Base-by-base conservation (phyloP, 495 filamentous ascomycete genomes). In the Letharia lupina region DNA sequence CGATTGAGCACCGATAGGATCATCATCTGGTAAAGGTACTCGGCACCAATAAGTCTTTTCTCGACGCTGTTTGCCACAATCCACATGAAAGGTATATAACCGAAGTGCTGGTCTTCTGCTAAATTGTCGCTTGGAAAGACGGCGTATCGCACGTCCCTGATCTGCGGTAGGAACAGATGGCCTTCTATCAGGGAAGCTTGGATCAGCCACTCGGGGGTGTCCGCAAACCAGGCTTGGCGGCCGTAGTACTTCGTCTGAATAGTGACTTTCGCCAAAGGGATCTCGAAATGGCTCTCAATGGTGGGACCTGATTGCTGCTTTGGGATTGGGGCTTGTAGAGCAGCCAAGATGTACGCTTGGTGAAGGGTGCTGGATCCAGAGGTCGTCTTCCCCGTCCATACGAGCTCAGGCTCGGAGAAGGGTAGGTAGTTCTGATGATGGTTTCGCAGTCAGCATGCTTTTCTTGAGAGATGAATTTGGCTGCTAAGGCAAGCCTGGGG, bases 21-120 rank as follows among this genome's bases (percentile, higher is more conserved):
- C 72, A 79, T 76, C 78, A 81, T 79, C 23, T 81, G 77, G 28
- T 58, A 70, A 28, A 80, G 54, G 3, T 72, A 41, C 0, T 64
- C 60, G 6, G 65, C 44, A 7, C 65, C 68, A 23, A 67, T 56
- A 18, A 39, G 58, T 37, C 65, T 52, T 4, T 63, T 47, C 12
- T 67, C 61, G 16, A 70, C 28, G 10, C 37, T 67, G 47, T 58
- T 70, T n/a, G 68, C 39, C 13, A 57, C 45, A 23, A 70, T 62
- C 68, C 68, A 70, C 4, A 42, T 64, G 9, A 67, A 70, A 31
- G 68, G 65, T 42, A 67, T 67, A 16, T 58, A 60, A 8, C 52
- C 68, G 65, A 67, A 67, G 48, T 70, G 61, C n/a, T 41, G 44
- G 52, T 70, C 68, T 4, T 67, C 65, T 40, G 20, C 60, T 12